These are phyloP conservation scores for Vigna unguiculata DNA, from an alignment of 306 rosid species.

Conservation along the genomic window DNA sequence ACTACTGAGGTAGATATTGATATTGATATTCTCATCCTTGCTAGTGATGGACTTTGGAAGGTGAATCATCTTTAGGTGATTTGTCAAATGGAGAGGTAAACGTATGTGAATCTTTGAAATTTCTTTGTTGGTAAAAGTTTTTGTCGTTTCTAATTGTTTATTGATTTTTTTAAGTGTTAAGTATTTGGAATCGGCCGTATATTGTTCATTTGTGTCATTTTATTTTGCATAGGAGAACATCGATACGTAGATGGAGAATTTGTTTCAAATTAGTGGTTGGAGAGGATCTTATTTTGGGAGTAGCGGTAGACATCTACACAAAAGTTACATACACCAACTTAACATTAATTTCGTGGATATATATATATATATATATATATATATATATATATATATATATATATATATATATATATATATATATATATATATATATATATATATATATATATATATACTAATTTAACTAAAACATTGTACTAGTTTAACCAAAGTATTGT, in stretches of 20 bases:
- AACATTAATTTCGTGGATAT: too few relatives aligned
- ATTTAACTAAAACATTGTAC: too few relatives aligned
- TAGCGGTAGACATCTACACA: too few relatives aligned
- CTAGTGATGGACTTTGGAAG: constrained; percentile 98
- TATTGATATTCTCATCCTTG: constrained; percentile 72
- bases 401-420: too few relatives aligned
- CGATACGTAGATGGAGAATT: constrained; percentile 40
- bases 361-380: too few relatives aligned
- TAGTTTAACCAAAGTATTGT: too few relatives aligned
- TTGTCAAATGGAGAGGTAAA: constrained; percentile 33
- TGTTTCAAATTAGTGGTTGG: constrained; percentile 45
- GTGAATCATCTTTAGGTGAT: constrained; percentile 47
- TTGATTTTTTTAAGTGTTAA: constrained; percentile 51
- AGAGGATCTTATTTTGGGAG: constrained; percentile 11
- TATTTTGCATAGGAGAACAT: constrained; percentile 39
- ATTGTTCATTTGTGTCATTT: constrained; percentile 30
- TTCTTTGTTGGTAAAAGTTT: constrained; percentile 39
- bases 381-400: too few relatives aligned
- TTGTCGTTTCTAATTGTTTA: constrained; percentile 55
- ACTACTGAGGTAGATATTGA: constrained; percentile 48
- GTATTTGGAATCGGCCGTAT: constrained; percentile 48
- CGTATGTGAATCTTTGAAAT: constrained; percentile 54
- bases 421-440: too few relatives aligned
- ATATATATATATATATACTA: too few relatives aligned
- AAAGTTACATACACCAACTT: too few relatives aligned